These are phyloP conservation scores for Magnusiomyces suaveolens DNA, from an alignment of 1,139 yeast genomes.

Conservation along the genomic window DNA sequence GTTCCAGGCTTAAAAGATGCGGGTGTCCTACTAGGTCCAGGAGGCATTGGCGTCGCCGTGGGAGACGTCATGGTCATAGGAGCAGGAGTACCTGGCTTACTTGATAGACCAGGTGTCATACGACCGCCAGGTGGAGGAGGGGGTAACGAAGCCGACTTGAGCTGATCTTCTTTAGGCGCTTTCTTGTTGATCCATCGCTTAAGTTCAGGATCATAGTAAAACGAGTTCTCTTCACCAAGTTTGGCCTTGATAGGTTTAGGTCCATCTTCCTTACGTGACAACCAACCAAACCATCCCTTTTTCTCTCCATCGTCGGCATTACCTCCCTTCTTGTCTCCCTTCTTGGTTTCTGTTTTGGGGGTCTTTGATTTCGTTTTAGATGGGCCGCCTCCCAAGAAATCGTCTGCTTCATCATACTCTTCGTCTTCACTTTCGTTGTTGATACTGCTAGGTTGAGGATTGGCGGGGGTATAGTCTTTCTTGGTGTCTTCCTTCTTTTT, in stretches of 20 bases:
- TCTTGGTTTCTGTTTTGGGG: conserved; percentile 14
- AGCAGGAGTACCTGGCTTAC: conserved; percentile 15
- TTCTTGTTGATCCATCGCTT: conserved; percentile 80
- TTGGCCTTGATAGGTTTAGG: conserved; percentile 77
- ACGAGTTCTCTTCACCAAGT: conserved; percentile 67
- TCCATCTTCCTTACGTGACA: conserved; percentile 39
- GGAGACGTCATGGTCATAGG: background rate
- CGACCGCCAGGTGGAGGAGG: conserved; percentile 19
- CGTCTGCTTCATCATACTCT: conserved; percentile 36
- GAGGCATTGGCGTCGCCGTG: conserved; percentile 4
- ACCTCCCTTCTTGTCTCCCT: conserved; percentile 16
- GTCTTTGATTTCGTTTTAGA: conserved; percentile 19
- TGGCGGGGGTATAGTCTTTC: background rate
- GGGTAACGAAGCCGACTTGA: conserved; percentile 42
- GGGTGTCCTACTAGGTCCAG: conserved; percentile 6
- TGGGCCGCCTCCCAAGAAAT: conserved; percentile 19
- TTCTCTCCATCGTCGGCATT: conserved; percentile 20
- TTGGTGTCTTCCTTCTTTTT: conserved; percentile 14
- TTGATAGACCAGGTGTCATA: conserved; percentile 16
- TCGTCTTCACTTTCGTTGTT: conserved; percentile 17
- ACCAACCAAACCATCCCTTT: conserved; percentile 47
- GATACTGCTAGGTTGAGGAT: background rate
- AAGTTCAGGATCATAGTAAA: conserved; percentile 73
- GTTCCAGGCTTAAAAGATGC: background rate
- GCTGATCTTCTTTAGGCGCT: conserved; percentile 61